Evolutionary conservation across 345 rosid species (phyloP).

Genomic region (Lepidium sativum): DNA sequence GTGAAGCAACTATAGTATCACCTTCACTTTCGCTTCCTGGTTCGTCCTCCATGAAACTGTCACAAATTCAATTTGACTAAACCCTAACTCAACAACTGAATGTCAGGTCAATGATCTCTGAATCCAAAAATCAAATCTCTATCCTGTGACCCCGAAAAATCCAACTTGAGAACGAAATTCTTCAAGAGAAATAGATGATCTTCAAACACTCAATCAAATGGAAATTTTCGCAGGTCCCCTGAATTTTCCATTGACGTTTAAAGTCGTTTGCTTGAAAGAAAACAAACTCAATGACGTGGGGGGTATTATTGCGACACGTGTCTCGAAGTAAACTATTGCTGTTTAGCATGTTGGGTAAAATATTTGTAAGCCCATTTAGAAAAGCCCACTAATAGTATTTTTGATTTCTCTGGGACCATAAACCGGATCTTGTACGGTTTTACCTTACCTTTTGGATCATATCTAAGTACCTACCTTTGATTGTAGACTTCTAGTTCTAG

Average conservation of each 20-base stretch:
- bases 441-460: background rate
- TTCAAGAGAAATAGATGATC: background rate
- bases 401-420: background rate
- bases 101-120: background rate
- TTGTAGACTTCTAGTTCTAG: background rate
- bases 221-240: background rate
- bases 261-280: slow-evolving; percentile 1
- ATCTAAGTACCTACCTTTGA: background rate
- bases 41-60: slow-evolving; percentile 35
- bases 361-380: background rate
- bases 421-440: background rate
- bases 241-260: background rate
- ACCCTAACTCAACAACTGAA: background rate
- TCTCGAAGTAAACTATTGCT: background rate
- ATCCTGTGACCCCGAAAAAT: too few relatives aligned
- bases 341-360: background rate
- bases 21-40: slow-evolving; percentile 25
- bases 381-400: too few relatives aligned
- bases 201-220: background rate
- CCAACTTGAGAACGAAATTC: background rate
- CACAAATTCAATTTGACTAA: background rate
- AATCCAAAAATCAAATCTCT: background rate
- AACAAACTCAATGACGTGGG: slow-evolving; percentile 12
- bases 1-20: slow-evolving; percentile 12
- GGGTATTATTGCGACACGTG: background rate